A percentile compares a stretch with the other conserved stretches of the same genome.
phyloP scores from a whole-genome alignment of 768 basidiomycete species.

The Termitomyces sp. region DNA sequence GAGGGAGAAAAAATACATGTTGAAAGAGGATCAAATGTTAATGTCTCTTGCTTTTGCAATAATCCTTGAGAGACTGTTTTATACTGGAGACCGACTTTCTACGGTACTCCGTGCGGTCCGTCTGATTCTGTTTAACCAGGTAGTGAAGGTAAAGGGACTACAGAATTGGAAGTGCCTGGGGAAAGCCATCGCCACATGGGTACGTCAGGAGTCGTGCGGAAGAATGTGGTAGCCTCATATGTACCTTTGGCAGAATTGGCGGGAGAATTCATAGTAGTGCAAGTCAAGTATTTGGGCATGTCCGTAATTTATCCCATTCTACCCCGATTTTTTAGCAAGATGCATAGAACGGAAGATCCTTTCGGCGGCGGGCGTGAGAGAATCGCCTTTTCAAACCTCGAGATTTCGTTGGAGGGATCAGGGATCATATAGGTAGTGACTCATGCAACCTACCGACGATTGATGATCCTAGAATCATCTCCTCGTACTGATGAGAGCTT shows the following conservation, averaged over 20 bases:
- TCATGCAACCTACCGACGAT: neutral
- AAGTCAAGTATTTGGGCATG: neutral
- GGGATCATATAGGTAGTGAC: no score
- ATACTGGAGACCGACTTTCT: neutral
- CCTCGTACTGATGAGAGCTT: neutral
- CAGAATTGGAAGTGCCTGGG: neutral
- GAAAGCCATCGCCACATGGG: neutral
- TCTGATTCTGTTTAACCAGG: neutral
- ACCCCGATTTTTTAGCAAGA: neutral
- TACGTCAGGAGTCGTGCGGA: neutral
- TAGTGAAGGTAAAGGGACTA: neutral
- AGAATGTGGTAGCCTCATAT: neutral
- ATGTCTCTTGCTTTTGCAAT: neutral
- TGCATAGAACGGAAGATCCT: neutral
- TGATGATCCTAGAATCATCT: neutral
- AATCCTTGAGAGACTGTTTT: neutral
- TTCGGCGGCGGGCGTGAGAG: slow-evolving; percentile 6
- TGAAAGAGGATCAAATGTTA: neutral
- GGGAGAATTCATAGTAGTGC: slow-evolving; percentile 2
- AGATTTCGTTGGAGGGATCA: neutral
- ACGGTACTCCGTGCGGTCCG: slow-evolving; percentile 3
- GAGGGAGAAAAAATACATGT: slow-evolving; percentile 2
- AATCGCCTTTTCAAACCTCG: slow-evolving; percentile 6
- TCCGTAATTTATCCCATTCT: slow-evolving; percentile 17
- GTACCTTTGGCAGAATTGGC: neutral